Evolutionary conservation across 441 rosid species (phyloP).

Genomic region (Viola pubescens): DNA sequence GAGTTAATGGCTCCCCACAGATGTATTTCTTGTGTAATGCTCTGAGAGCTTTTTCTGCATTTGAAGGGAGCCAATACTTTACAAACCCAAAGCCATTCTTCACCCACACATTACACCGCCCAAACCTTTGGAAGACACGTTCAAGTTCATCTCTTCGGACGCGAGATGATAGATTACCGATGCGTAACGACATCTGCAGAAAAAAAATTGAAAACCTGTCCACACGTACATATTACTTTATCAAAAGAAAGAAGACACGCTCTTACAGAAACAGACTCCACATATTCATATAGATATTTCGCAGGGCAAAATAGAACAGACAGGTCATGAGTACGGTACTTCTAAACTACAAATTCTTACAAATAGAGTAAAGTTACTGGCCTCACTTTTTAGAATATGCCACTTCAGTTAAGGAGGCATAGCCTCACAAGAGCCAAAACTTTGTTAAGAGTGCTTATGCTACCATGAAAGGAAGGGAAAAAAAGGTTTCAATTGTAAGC

Average conservation of each 20-base stretch:
- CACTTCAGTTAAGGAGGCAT: not conserved
- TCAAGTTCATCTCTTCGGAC: slow-evolving; percentile 33
- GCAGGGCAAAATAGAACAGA: not conserved
- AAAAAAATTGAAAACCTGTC: slow-evolving; percentile 2
- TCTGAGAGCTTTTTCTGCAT: slow-evolving; percentile 44
- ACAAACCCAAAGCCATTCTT: slow-evolving; percentile 51
- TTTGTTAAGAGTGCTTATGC: no score
- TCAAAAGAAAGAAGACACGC: not conserved
- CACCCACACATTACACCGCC: slow-evolving; percentile 32
- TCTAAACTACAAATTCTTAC: not conserved
- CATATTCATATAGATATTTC: not conserved
- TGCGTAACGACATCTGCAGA: slow-evolving; percentile 43
- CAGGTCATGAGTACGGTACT: not conserved
- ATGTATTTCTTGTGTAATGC: slow-evolving; percentile 29
- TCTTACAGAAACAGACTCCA: not conserved
- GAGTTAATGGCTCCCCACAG: slow-evolving; percentile 38
- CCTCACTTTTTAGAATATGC: not conserved
- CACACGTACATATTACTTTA: not conserved
- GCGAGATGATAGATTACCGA: slow-evolving; percentile 36
- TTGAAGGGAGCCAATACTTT: slow-evolving; percentile 35
- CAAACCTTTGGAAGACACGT: slow-evolving; percentile 37
- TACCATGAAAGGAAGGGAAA: no score
- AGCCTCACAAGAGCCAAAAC: no score
- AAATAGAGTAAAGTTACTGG: not conserved
- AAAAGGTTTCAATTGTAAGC: no score